A percentile compares a stretch with the other conserved stretches of the same genome.
phyloP scores from a whole-genome alignment of 1,139 yeast genomes.

The Saccharomycopsis hybrid region DNA sequence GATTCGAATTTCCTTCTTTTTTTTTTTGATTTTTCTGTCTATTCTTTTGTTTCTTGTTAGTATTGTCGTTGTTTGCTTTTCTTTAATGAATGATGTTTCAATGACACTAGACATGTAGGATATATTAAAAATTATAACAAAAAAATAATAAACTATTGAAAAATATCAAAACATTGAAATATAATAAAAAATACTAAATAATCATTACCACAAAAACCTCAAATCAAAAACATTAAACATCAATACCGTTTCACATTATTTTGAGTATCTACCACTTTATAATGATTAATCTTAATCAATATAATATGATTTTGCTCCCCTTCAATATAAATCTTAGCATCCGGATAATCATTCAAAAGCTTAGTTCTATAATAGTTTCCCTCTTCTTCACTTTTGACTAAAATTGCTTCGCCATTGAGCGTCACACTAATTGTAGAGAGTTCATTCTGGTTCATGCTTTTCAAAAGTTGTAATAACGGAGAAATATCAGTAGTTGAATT shows the following conservation, averaged over 20 bases:
- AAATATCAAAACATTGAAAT: no score
- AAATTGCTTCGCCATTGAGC: slow-evolving; percentile 61
- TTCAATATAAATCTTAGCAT: slow-evolving; percentile 47
- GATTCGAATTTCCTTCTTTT: no score
- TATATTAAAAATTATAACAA: no score
- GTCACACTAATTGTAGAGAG: slow-evolving; percentile 74
- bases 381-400: slow-evolving; percentile 41
- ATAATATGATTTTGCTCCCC: slow-evolving; percentile 60
- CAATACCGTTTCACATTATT: slow-evolving; percentile 36
- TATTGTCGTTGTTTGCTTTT: no score
- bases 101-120: no score
- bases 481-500: slow-evolving; percentile 25
- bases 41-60: no score
- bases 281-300: slow-evolving; percentile 54
- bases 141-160: no score
- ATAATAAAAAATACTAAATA: no score
- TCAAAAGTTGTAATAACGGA: slow-evolving; percentile 52
- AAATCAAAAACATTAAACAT: neutral
- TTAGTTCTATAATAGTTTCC: slow-evolving; percentile 50
- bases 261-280: slow-evolving; percentile 76
- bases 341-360: slow-evolving; percentile 55
- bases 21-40: no score
- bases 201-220: no score
- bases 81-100: no score
- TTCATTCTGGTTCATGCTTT: slow-evolving; percentile 69